Evolutionary conservation across 1,284 basidiomycete species (phyloP).

Genomic region (Schizophyllum commune): DNA sequence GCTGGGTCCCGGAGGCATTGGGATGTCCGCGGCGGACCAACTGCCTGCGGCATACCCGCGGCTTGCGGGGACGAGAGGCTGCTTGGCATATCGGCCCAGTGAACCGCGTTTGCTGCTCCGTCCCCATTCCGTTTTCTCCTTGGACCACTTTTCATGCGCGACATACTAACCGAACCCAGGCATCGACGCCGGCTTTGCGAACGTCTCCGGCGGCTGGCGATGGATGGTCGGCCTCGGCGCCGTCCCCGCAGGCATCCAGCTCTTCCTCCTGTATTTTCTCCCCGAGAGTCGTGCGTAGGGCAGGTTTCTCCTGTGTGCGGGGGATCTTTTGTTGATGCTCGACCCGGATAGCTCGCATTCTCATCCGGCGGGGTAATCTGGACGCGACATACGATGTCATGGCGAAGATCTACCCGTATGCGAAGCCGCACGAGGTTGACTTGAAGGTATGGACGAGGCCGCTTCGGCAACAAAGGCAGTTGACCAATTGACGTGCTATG

Average conservation of each 20-base stretch:
- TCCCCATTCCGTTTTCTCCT: too few relatives aligned
- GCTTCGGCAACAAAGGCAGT: background rate
- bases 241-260: conserved; percentile 61
- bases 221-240: conserved; percentile 79
- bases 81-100: too few relatives aligned
- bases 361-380: conserved; percentile 49
- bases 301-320: too few relatives aligned
- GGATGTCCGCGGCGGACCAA: too few relatives aligned
- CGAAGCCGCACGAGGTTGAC: conserved; percentile 56
- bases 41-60: too few relatives aligned
- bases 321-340: too few relatives aligned
- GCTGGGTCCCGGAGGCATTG: too few relatives aligned
- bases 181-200: conserved; percentile 67
- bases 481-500: background rate
- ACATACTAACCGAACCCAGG: too few relatives aligned
- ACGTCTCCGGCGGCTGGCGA: conserved; percentile 62
- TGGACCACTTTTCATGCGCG: too few relatives aligned
- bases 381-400: conserved; percentile 46
- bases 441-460: conserved; percentile 40
- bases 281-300: conserved; percentile 77
- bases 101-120: too few relatives aligned
- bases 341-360: conserved; percentile 72
- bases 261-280: conserved; percentile 53
- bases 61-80: too few relatives aligned
- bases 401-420: conserved; percentile 58